Conservation (phyloP, 805 yeast species). For the Teunomyces kruisii region DNA sequence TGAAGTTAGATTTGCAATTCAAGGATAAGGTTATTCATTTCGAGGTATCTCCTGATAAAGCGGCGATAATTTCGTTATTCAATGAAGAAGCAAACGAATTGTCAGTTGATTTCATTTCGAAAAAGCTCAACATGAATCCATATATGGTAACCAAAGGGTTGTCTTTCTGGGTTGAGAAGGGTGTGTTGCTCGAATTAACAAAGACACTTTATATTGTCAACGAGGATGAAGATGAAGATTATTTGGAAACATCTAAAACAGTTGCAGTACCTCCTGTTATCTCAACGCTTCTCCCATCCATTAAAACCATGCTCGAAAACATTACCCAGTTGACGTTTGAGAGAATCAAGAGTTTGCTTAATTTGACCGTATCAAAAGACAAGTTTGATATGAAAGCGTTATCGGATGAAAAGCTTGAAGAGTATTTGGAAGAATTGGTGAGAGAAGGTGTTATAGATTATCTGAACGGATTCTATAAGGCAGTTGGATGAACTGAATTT, state of each 20-base stretch:
- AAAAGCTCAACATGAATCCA: conserved; percentile 42
- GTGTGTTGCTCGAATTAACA: conserved; percentile 47
- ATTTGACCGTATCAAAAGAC: conserved; percentile 56
- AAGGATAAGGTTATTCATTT: conserved; percentile 37
- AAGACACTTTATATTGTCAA: conserved; percentile 36
- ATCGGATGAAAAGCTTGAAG: conserved; percentile 41
- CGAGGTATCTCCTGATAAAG: conserved; percentile 67
- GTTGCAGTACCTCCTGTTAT: background rate
- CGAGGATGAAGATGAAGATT: conserved; percentile 27
- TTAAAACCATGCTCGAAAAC: conserved; percentile 57
- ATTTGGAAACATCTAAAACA: background rate
- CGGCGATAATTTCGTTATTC: conserved; percentile 58
- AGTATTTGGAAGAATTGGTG: conserved; percentile 41
- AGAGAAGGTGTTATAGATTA: conserved; percentile 41
- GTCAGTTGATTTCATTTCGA: conserved; percentile 31
- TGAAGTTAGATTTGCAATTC: conserved; percentile 53
- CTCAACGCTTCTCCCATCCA: conserved; percentile 41
- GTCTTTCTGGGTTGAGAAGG: conserved; percentile 64
- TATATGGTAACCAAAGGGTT: conserved; percentile 36
- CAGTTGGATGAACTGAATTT: background rate
- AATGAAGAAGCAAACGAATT: conserved; percentile 31
- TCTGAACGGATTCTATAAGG: conserved; percentile 29
- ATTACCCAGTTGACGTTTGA: conserved; percentile 49
- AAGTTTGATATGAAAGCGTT: conserved; percentile 32
- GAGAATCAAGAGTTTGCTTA: conserved; percentile 53